A percentile compares a stretch with the other conserved stretches of the same genome.
Evolutionary conservation across 331 rosid species (phyloP).

Genomic region (Acacia pycnantha): DNA sequence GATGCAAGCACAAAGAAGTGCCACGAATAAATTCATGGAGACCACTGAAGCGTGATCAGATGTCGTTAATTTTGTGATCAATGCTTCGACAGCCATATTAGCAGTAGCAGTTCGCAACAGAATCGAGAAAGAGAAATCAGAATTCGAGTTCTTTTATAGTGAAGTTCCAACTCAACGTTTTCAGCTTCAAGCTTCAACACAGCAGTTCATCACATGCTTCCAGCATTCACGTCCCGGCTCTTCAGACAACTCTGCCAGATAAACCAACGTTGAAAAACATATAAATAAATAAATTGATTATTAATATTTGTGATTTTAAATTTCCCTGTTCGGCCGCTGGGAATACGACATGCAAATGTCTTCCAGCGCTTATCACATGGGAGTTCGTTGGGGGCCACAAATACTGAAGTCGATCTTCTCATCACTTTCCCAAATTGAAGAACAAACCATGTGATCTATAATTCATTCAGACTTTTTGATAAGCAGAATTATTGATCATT

Average conservation of each 20-base stretch:
- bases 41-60: constrained; percentile 84
- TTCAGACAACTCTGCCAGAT: not conserved
- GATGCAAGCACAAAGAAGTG: constrained; percentile 91
- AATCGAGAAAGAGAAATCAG: not conserved
- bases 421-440: not conserved
- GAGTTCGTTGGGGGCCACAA: not conserved
- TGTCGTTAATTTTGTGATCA: constrained; percentile 35
- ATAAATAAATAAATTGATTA: too few species aligned
- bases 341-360: not conserved
- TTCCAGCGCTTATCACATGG: not conserved
- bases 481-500: not conserved
- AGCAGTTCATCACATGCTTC: constrained; percentile 17
- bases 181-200: not conserved
- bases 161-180: not conserved
- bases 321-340: not conserved
- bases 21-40: constrained; percentile 79
- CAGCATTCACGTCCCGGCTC: constrained; percentile 10
- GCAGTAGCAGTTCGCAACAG: not conserved
- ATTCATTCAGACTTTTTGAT: not conserved
- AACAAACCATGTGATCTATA: constrained; percentile 1
- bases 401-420: not conserved
- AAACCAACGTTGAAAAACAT: not conserved
- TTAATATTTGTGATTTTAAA: not conserved
- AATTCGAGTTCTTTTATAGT: not conserved
- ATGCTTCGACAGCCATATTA: constrained; percentile 37